These are phyloP conservation scores for Coemansia sp. DNA, from an alignment of 192 early-diverging fungal genomes.

Conservation along the genomic window DNA sequence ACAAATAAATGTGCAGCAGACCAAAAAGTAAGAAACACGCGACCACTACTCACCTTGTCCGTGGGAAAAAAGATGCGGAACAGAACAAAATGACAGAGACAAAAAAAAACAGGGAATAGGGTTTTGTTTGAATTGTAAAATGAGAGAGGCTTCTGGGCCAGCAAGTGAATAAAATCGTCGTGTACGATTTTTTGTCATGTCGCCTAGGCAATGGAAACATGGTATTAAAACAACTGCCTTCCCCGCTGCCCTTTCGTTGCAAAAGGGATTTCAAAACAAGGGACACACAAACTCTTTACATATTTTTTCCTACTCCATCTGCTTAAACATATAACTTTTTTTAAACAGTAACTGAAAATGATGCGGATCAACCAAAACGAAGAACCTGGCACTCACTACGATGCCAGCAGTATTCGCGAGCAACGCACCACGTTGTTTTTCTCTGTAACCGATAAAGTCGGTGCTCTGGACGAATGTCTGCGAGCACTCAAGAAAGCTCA, in stretches of 20 bases:
- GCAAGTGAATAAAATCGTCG: no score
- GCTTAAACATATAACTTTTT: background rate
- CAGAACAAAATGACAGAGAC: no score
- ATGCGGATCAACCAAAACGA: slow-evolving; percentile 17
- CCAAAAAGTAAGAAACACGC: no score
- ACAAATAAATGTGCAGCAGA: no score
- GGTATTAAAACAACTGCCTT: slow-evolving; percentile 1
- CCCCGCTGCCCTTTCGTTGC: background rate
- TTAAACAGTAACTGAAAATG: slow-evolving; percentile 4
- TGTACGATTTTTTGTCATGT: no score
- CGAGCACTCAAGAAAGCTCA: slow-evolving; percentile 61
- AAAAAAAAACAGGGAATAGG: no score
- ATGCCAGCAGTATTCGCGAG: slow-evolving; percentile 22
- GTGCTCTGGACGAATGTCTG: slow-evolving; percentile 81
- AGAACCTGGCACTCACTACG: slow-evolving; percentile 23
- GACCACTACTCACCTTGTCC: no score
- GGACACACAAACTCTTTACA: background rate
- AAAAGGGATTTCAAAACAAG: no score
- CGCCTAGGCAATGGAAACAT: no score
- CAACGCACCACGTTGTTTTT: slow-evolving; percentile 66
- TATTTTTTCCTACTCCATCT: background rate
- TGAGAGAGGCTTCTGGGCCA: no score
- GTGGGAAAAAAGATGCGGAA: no score
- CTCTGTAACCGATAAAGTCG: slow-evolving; percentile 79
- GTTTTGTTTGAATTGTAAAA: no score